Conservation (phyloP, 2,329 filamentous ascomycete species). For the Colletotrichum sp. region DNA sequence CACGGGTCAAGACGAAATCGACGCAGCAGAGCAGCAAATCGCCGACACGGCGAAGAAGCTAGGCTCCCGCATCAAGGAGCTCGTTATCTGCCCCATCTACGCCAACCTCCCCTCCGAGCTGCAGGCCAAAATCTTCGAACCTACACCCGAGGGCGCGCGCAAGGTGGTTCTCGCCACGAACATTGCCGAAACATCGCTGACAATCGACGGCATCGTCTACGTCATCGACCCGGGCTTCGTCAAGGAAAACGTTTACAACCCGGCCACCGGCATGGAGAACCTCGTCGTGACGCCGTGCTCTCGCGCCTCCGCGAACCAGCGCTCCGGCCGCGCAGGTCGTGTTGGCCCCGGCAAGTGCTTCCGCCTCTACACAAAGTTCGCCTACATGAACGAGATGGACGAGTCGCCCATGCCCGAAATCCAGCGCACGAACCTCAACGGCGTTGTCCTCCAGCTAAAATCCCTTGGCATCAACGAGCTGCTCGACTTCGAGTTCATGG, state of each 20-base stretch:
- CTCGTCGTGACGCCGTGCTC: slow-evolving; percentile 91
- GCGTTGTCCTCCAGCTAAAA: slow-evolving; percentile 85
- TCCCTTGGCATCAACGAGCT: slow-evolving; percentile 91
- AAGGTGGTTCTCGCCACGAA: slow-evolving; percentile 97
- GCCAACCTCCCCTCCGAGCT: slow-evolving; percentile 90
- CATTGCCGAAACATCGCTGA: slow-evolving; percentile 94
- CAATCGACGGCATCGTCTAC: slow-evolving; percentile 94
- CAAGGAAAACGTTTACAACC: slow-evolving; percentile 94
- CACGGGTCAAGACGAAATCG: slow-evolving; percentile 96
- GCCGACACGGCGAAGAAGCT: slow-evolving; percentile 87
- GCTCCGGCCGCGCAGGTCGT: slow-evolving; percentile 90
- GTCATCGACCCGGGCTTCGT: slow-evolving; percentile 96
- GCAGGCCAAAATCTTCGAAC: slow-evolving; percentile 93
- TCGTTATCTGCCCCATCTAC: slow-evolving; percentile 93
- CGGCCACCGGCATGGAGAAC: slow-evolving; percentile 89
- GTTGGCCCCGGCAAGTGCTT: slow-evolving; percentile 94
- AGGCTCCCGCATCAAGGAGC: slow-evolving; percentile 81
- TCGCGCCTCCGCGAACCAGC: slow-evolving; percentile 89
- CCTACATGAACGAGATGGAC: slow-evolving; percentile 93
- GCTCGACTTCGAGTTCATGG: slow-evolving; percentile 95
- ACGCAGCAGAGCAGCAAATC: slow-evolving; percentile 82
- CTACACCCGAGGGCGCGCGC: slow-evolving; percentile 81
- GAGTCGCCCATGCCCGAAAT: slow-evolving; percentile 94
- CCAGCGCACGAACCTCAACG: slow-evolving; percentile 85
- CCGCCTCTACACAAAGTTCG: slow-evolving; percentile 90